A percentile compares a stretch with the other conserved stretches of the same genome.
Evolutionary conservation across 352 stramenopile genomes (phyloP).

Genomic region (Phytophthora constricta): DNA sequence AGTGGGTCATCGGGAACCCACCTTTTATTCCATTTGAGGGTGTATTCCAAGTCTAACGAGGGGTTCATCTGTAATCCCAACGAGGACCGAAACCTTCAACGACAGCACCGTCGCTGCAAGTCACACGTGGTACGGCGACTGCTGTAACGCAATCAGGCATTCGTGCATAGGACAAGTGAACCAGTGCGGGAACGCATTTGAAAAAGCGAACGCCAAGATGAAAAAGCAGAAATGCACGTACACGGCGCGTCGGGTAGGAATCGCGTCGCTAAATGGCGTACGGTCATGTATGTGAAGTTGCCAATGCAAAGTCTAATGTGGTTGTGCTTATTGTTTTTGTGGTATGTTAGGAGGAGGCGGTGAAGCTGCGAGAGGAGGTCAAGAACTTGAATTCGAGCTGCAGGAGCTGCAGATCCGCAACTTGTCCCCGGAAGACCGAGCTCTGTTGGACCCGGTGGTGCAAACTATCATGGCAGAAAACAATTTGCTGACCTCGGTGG

Average conservation of each 20-base stretch:
- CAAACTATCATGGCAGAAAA: slow-evolving; percentile 31
- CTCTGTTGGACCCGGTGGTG: slow-evolving; percentile 11
- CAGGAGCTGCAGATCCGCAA: slow-evolving; percentile 17
- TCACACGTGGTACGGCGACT: too few relatives aligned
- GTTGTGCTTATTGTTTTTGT: not conserved
- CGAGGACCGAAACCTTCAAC: too few relatives aligned
- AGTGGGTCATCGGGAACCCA: too few relatives aligned
- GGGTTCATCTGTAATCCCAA: too few relatives aligned
- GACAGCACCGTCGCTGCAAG: too few relatives aligned
- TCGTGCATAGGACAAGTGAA: not conserved
- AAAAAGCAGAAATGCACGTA: slow-evolving; percentile 38
- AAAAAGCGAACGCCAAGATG: slow-evolving; percentile 6
- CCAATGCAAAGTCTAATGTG: not conserved
- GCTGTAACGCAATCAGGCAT: not conserved
- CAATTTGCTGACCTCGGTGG: slow-evolving; percentile 29
- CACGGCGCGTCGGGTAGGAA: slow-evolving; percentile 17
- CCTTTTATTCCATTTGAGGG: too few relatives aligned
- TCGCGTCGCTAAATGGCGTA: not conserved
- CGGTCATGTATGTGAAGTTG: not conserved
- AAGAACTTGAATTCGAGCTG: slow-evolving; percentile 26
- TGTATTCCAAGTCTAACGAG: too few relatives aligned
- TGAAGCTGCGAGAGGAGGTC: slow-evolving; percentile 22
- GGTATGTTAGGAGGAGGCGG: slow-evolving; percentile 32
- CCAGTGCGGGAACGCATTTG: not conserved
- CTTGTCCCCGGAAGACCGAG: slow-evolving; percentile 16